A percentile compares a stretch with the other conserved stretches of the same genome.
phyloP scores from a whole-genome alignment of 306 rosid species.

The Rosa rugosa region DNA sequence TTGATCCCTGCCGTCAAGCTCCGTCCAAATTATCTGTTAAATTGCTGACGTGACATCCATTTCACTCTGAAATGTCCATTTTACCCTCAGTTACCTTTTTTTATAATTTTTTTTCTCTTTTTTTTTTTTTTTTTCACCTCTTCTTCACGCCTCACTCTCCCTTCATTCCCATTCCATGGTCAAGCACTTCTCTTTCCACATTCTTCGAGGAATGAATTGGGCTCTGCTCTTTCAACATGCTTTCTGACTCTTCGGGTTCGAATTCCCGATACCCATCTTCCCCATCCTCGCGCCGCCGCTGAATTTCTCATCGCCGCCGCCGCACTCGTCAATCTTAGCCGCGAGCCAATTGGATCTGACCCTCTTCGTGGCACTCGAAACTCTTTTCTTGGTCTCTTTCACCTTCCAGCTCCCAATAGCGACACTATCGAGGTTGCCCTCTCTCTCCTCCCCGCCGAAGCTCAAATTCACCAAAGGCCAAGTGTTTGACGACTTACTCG shows the following conservation, averaged over 20 bases:
- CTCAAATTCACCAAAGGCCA: constrained; percentile 76
- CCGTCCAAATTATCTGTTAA: too few species aligned
- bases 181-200: constrained; percentile 58
- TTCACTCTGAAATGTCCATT: too few species aligned
- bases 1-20: too few species aligned
- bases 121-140: too few species aligned
- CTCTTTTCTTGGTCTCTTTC: constrained; percentile 78
- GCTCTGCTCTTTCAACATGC: constrained; percentile 70
- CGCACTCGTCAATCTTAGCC: constrained; percentile 61
- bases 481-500: constrained; percentile 73
- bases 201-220: constrained; percentile 67
- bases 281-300: constrained; percentile 63
- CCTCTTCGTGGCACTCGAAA: constrained; percentile 56
- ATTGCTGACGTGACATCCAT: too few species aligned
- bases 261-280: constrained; percentile 76
- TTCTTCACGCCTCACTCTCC: constrained; percentile 59
- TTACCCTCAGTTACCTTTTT: too few species aligned
- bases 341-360: constrained; percentile 88
- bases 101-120: too few species aligned
- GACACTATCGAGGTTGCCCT: constrained; percentile 62
- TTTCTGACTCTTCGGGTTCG: constrained; percentile 73
- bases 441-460: constrained; percentile 55
- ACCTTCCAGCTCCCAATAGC: constrained; percentile 92
- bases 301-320: constrained; percentile 54
- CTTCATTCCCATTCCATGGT: constrained; percentile 52